Conservation (phyloP, 1,284 basidiomycete genomes). For the Amylostereum areolatum region DNA sequence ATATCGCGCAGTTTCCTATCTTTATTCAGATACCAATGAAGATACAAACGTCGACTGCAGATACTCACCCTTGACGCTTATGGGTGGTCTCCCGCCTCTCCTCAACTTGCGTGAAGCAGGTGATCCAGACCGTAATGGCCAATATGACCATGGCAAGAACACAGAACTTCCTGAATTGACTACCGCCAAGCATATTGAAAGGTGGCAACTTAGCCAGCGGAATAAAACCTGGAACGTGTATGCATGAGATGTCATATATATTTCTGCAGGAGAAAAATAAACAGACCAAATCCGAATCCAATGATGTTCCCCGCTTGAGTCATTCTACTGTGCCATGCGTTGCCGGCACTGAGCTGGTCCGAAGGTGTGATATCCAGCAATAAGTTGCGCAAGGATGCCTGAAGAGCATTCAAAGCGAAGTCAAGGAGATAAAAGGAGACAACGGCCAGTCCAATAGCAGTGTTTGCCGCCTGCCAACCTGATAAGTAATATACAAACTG, state of each 20-base stretch:
- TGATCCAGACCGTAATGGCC: slow-evolving; percentile 78
- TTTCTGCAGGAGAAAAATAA: not conserved
- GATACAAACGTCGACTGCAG: not conserved
- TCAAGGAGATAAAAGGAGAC: slow-evolving; percentile 90
- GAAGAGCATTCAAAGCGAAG: slow-evolving; percentile 91
- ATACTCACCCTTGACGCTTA: slow-evolving; percentile 36
- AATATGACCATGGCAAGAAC: slow-evolving; percentile 80
- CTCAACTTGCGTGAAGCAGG: slow-evolving; percentile 80
- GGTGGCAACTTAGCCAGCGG: slow-evolving; percentile 74
- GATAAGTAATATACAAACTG: not conserved
- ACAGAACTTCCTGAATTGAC: slow-evolving; percentile 95
- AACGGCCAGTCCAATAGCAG: slow-evolving; percentile 83
- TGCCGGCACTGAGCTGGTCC: slow-evolving; percentile 84
- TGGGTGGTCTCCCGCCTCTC: slow-evolving; percentile 46
- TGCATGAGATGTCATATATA: slow-evolving; percentile 7
- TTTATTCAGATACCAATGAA: slow-evolving; percentile 18
- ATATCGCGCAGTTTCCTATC: slow-evolving; percentile 55
- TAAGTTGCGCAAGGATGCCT: slow-evolving; percentile 89
- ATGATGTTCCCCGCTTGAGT: slow-evolving; percentile 92
- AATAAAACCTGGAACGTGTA: slow-evolving; percentile 61
- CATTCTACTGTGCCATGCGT: slow-evolving; percentile 98
- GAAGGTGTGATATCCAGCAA: slow-evolving; percentile 86
- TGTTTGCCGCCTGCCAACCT: slow-evolving; percentile 50
- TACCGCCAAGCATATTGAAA: slow-evolving; percentile 80
- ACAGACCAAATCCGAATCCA: slow-evolving; percentile 82